Evolutionary conservation across 1,284 basidiomycete genomes (phyloP).

Genomic region (Fomes fomentarius): DNA sequence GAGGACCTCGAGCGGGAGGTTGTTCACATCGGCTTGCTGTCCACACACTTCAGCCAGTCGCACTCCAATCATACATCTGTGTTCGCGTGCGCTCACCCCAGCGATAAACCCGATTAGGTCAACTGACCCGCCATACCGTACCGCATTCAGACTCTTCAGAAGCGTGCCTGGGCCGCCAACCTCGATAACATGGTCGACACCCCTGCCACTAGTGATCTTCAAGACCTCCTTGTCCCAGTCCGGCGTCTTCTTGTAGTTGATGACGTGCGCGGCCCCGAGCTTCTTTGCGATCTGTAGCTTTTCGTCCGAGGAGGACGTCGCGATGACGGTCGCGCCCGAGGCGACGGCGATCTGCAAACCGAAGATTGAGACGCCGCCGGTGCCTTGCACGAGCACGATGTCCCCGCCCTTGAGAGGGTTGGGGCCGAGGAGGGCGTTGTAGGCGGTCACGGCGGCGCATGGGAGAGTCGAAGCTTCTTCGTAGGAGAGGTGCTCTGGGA

Average conservation of each 20-base stretch:
- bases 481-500: constrained; percentile 39
- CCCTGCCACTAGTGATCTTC: constrained; percentile 32
- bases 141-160: constrained; percentile 36
- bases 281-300: constrained; percentile 37
- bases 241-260: constrained; percentile 40
- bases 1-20: constrained; percentile 17
- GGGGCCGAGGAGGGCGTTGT: constrained; percentile 41
- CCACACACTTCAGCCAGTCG: no score
- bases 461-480: constrained; percentile 38
- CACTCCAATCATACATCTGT: no score
- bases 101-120: constrained; percentile 43
- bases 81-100: no score
- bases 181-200: constrained; percentile 47
- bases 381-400: constrained; percentile 39
- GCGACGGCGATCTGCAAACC: constrained; percentile 40
- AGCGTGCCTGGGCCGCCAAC: constrained; percentile 44
- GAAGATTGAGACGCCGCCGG: constrained; percentile 41
- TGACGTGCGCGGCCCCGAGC: constrained; percentile 35
- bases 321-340: constrained; percentile 42
- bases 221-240: constrained; percentile 42
- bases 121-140: constrained; percentile 41
- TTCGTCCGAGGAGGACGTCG: constrained; percentile 44
- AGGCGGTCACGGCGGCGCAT: constrained; percentile 42
- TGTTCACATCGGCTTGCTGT: constrained; percentile 21
- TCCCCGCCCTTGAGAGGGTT: constrained; percentile 32